Evolutionary conservation across 805 yeast species (phyloP).

Genomic region (Candida incommunis): DNA sequence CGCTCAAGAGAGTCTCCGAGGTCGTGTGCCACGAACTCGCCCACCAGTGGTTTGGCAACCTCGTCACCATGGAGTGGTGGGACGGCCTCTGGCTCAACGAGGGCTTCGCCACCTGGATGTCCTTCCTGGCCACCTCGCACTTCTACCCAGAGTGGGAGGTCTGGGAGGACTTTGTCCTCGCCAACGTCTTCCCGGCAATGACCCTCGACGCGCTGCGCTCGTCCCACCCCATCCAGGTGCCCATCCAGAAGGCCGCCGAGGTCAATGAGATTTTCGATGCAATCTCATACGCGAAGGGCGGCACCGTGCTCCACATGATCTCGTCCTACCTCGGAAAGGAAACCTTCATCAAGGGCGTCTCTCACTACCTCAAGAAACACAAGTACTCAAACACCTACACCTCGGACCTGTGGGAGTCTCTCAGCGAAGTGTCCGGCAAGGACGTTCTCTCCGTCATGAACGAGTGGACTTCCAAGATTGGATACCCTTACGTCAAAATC

Average conservation of each 20-base stretch:
- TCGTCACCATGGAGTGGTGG: constrained; percentile 92
- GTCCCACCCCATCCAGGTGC: constrained; percentile 75
- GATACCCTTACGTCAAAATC: constrained; percentile 57
- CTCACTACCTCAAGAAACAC: constrained; percentile 48
- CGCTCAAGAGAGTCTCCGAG: constrained; percentile 61
- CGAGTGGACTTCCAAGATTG: constrained; percentile 60
- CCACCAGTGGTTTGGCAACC: constrained; percentile 85
- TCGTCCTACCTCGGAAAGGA: constrained; percentile 58
- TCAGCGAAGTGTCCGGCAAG: constrained; percentile 47
- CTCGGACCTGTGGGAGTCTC: constrained; percentile 55
- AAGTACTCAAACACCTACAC: constrained; percentile 61
- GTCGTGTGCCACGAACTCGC: constrained; percentile 80
- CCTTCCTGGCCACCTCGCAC: constrained; percentile 52
- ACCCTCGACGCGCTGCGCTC: constrained; percentile 53
- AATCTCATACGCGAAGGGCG: constrained; percentile 72
- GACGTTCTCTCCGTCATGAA: constrained; percentile 48
- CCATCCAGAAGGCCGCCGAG: constrained; percentile 64
- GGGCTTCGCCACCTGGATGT: constrained; percentile 83
- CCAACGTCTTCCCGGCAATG: constrained; percentile 61
- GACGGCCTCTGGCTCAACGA: constrained; percentile 82
- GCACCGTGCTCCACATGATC: constrained; percentile 64
- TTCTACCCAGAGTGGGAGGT: constrained; percentile 75
- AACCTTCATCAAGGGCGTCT: constrained; percentile 57
- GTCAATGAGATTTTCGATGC: constrained; percentile 73
- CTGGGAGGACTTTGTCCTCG: constrained; percentile 64